Evolutionary conservation across 2,329 filamentous ascomycete genomes (phyloP), one percentile per base, ranked within the genome.

Genomic region (Talaromyces sp.): DNA sequence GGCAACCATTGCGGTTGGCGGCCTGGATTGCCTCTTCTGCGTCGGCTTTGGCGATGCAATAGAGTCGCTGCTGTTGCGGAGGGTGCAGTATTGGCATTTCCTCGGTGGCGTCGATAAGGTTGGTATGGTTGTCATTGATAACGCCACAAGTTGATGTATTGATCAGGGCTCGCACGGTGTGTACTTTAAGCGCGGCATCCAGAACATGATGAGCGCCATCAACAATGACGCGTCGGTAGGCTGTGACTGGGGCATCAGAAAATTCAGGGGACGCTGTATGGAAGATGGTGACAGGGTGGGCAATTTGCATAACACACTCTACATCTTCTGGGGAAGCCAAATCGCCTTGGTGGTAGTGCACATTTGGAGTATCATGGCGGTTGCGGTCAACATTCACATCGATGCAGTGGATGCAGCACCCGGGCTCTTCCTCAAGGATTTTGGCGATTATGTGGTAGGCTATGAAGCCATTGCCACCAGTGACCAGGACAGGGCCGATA

Each of bases 91-190:
- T 62, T 38, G 56, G 60, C 52, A 56, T 27, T 3, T 62, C 51
- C 53, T 62, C 56, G 10, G 56, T 59, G 64, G 91, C 91, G 73
- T 96, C 93, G 73, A 86, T 83, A 72, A 96, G 83, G 73, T 96
- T 90, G 62, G 79, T 84, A 63, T 82, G 80, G 68, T 93, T 93
- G 76, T 98, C 92, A 71, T 90, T 88, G 65, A 96, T 81, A 63
- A 96, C 89, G 63, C 91, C 95, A 58, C 90, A 89, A 57, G 89
- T 93, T 74, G 89, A 93, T 21, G 93, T 98, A 77, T 93, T 96
- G 55, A 98, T 89, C 64, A 98, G 86, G 0, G 85, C 90, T 76
- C 87, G 90, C 69, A 77, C 78, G 58, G 75, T 73, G 52, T 75
- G 73, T 70, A 84, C 83, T 67, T 89, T 89, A 17, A 90, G 90